A percentile compares a stretch with the other conserved stretches of the same genome.
phyloP scores from a whole-genome alignment of 495 filamentous ascomycete species.

The Annulohypoxylon stygium region DNA sequence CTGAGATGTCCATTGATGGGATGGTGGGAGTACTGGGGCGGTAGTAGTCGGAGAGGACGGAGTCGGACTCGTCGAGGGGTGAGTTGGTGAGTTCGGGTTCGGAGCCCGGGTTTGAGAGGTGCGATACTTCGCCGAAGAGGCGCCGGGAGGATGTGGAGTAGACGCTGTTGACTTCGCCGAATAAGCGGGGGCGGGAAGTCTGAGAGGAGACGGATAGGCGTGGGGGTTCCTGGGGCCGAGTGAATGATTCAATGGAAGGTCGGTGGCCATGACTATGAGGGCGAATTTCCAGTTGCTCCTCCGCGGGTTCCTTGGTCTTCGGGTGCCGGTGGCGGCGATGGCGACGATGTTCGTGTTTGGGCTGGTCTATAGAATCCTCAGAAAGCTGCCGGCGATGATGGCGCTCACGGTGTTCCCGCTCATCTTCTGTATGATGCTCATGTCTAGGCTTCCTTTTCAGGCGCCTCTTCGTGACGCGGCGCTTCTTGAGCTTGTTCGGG shows the following conservation, averaged over 20 bases:
- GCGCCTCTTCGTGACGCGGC: slow-evolving; percentile 57
- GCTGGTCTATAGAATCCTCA: slow-evolving; percentile 50
- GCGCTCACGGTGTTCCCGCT: slow-evolving; percentile 35
- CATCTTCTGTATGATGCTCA: slow-evolving; percentile 46
- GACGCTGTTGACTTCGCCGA: slow-evolving; percentile 48
- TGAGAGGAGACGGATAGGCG: slow-evolving; percentile 42
- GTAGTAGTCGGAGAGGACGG: slow-evolving; percentile 56
- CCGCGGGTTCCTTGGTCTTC: slow-evolving; percentile 37
- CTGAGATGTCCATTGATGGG: slow-evolving; percentile 56
- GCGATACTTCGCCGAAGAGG: slow-evolving; percentile 49
- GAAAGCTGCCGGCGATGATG: slow-evolving; percentile 52
- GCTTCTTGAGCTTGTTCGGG: slow-evolving; percentile 65
- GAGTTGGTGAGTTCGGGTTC: slow-evolving; percentile 51
- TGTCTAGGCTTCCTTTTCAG: slow-evolving; percentile 54
- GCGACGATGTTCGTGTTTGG: slow-evolving; percentile 45
- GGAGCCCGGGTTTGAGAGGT: slow-evolving; percentile 37
- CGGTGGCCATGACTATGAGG: slow-evolving; percentile 29
- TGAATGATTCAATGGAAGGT: slow-evolving; percentile 38
- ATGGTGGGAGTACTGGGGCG: slow-evolving; percentile 53
- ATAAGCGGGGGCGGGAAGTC: slow-evolving; percentile 34
- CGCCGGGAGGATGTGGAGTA: slow-evolving; percentile 47
- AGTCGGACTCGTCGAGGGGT: slow-evolving; percentile 57
- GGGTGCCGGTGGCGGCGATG: slow-evolving; percentile 44
- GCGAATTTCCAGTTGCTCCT: slow-evolving; percentile 28
- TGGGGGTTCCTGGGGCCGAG: slow-evolving; percentile 36